Conservation (phyloP, 495 filamentous ascomycete genomes). For the Xylaria cubensis region DNA sequence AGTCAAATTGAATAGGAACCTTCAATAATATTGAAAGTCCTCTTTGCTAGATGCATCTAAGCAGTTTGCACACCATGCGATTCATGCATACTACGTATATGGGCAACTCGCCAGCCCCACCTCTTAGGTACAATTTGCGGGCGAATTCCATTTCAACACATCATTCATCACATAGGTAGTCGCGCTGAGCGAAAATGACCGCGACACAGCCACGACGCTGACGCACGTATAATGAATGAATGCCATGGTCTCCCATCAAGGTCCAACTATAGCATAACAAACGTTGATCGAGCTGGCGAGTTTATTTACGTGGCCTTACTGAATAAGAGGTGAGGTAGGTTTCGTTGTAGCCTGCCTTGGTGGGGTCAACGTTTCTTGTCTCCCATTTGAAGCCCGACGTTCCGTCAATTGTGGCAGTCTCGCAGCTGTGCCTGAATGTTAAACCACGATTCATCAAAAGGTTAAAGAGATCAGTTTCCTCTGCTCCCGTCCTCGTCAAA, state of each 20-base stretch:
- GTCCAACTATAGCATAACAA: neutral
- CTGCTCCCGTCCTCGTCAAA: neutral
- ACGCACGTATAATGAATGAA: constrained; percentile 3
- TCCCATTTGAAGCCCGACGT: constrained; percentile 11
- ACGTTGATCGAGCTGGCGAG: neutral
- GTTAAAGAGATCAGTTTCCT: neutral
- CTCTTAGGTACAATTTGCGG: neutral
- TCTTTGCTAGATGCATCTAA: neutral
- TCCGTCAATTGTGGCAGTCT: neutral
- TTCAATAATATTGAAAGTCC: neutral
- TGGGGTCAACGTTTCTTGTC: neutral
- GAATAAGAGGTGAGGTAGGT: neutral
- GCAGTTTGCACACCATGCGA: neutral
- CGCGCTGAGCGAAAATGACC: neutral
- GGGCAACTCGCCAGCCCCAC: neutral
- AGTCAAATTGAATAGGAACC: too few relatives aligned
- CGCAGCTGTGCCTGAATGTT: neutral
- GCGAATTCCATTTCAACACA: neutral
- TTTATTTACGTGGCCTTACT: constrained; percentile 22
- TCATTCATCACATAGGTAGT: neutral
- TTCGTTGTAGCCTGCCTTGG: neutral
- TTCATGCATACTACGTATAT: neutral
- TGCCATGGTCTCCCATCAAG: neutral
- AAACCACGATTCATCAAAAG: neutral
- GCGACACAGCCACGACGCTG: constrained; percentile 23